Evolutionary conservation across 768 basidiomycete species (phyloP), one percentile per base, ranked within the genome.

Genomic region (Mycena albidolilacea): DNA sequence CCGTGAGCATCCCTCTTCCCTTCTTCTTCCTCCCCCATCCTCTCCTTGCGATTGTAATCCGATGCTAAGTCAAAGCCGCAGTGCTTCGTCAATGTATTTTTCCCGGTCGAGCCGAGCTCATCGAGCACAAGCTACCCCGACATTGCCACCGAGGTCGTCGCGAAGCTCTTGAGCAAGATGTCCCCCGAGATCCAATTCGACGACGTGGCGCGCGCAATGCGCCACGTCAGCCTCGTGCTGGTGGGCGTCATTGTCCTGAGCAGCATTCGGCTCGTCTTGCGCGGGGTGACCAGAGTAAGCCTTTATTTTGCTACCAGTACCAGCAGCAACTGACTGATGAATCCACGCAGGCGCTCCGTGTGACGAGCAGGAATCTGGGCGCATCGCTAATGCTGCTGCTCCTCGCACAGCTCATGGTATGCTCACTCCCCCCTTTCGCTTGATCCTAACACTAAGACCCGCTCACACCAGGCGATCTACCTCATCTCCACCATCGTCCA

Each of bases 401-500:
- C 11, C 86, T 96, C 30, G 92, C 94, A 8, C 94, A 96, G 79
- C 85, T 96, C 59, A 95, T 96, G 95, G 95, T 94, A 75, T 43
- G 86, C 78, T 37, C 44, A 1, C 2, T 46, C 67, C 15, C 30
- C 30, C 55, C 48, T 35, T 11, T 19, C 41, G 15, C 21, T 38
- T 23, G 17, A 46, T 74, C 46, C 19, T 21, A 30, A 19, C 19
- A 5, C 44, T 12, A 48, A 64, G 44, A 57, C 73, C 43, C 52
- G 48, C 60, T 43, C 41, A 43, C 46, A 41, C 39, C 75, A 96
- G 95, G 93, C 92, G 12, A 92, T 94, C 54, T 96, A 96, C 79
- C 88, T 96, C 44, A 88, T 96, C 38, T 92, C 94, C 5, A 96
- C 94, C 0, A 83, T 96, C 60, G 91, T 96, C 14, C 95, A 96